phyloP scores from a whole-genome alignment of 306 rosid species.

The Glycine tomentella region DNA sequence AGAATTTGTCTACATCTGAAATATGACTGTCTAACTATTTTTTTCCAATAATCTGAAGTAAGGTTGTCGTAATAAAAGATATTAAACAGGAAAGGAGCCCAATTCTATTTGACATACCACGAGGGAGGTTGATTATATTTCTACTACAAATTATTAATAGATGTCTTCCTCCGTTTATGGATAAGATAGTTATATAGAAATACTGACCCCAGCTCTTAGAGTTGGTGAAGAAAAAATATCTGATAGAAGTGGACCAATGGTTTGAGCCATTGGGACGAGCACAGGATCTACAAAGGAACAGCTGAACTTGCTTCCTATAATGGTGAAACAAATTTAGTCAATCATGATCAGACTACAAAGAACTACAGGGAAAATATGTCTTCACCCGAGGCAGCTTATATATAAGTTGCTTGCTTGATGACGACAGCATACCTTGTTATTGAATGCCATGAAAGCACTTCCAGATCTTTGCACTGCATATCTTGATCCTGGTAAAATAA shows the following conservation, averaged over 20 bases:
- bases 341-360: constrained; percentile 11
- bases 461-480: constrained; percentile 98
- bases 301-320: constrained; percentile 93
- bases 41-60: constrained; percentile 32
- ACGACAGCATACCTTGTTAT: constrained; percentile 76
- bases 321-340: constrained; percentile 34
- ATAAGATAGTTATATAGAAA: constrained; percentile 39
- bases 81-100: constrained; percentile 38
- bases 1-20: constrained; percentile 10
- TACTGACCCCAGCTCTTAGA: constrained; percentile 88
- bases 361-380: constrained; percentile 15
- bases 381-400: not conserved
- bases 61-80: constrained; percentile 41
- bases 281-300: constrained; percentile 91
- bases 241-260: constrained; percentile 89
- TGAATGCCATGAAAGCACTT: constrained; percentile 91
- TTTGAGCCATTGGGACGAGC: constrained; percentile 91
- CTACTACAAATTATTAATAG: constrained; percentile 44
- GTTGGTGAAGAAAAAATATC: constrained; percentile 94
- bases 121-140: constrained; percentile 41
- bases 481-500: constrained; percentile 85
- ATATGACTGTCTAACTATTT: constrained; percentile 10
- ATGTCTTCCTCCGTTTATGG: constrained; percentile 28
- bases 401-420: constrained; percentile 3
- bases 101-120: constrained; percentile 49